These are phyloP conservation scores for Termitomyces bulborhizus DNA, from an alignment of 768 basidiomycete genomes.

Conservation along the genomic window DNA sequence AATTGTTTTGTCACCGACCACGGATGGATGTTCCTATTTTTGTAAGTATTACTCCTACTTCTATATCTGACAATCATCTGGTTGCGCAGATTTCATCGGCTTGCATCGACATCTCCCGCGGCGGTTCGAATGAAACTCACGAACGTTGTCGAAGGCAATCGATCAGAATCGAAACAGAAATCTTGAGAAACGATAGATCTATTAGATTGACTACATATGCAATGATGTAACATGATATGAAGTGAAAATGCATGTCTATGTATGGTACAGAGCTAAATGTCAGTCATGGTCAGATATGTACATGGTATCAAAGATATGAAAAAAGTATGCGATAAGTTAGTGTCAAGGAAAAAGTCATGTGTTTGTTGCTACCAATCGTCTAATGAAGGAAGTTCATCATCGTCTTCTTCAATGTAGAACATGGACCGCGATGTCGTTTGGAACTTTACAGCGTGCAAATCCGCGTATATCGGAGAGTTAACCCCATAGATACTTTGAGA, in stretches of 20 bases:
- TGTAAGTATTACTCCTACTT: too few species aligned
- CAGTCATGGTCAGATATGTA: not conserved
- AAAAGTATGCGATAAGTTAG: conserved; percentile 5
- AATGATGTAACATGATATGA: not conserved
- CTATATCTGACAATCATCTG: too few species aligned
- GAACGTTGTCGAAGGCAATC: not conserved
- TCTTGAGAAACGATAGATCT: not conserved
- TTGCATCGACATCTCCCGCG: not conserved
- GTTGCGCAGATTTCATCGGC: not conserved
- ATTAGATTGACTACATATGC: not conserved
- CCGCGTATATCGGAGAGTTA: not conserved
- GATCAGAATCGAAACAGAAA: not conserved
- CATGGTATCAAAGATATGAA: not conserved
- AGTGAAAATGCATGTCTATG: not conserved
- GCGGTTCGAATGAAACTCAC: not conserved
- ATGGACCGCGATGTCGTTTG: conserved; percentile 15
- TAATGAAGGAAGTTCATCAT: conserved; percentile 33
- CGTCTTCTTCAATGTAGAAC: conserved; percentile 26
- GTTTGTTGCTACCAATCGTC: conserved; percentile 32
- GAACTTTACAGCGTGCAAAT: conserved; percentile 1
- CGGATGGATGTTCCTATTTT: not conserved
- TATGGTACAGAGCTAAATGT: not conserved
- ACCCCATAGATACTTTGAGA: conserved; percentile 1
- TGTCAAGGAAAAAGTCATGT: not conserved
- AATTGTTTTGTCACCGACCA: not conserved